phyloP scores from a whole-genome alignment of 768 basidiomycete species.

The Kwoniella botswanensis region DNA sequence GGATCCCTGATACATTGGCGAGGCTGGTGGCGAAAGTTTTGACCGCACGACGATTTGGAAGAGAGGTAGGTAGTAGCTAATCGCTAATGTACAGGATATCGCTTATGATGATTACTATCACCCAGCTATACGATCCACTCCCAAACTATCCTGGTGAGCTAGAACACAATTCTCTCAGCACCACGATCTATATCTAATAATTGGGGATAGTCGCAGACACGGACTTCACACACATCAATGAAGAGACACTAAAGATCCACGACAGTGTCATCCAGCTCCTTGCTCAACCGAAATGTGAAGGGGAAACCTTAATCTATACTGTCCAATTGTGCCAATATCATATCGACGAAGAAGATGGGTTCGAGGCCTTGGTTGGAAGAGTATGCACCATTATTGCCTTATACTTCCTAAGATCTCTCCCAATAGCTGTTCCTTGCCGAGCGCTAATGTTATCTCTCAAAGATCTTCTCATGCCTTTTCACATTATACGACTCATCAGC shows the following conservation, averaged over 20 bases:
- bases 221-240: background rate
- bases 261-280: background rate
- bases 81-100: no score
- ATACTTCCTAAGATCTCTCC: no score
- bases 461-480: background rate
- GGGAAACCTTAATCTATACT: background rate
- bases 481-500: background rate
- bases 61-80: background rate
- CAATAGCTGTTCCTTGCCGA: background rate
- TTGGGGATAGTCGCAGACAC: background rate
- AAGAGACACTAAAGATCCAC: background rate
- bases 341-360: background rate
- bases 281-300: background rate
- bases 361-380: background rate
- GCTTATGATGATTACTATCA: background rate
- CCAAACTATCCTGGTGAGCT: background rate
- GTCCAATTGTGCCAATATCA: background rate
- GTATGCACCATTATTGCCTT: background rate
- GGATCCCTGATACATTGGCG: background rate
- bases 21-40: conserved; percentile 7
- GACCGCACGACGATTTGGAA: background rate
- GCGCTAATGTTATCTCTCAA: no score
- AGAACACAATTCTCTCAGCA: background rate
- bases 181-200: background rate
- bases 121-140: background rate